Percentiles rank a stretch among this genome's conserved stretches.
phyloP scores from a whole-genome alignment of 1,139 yeast genomes.

The Protomyces macrosporus region DNA sequence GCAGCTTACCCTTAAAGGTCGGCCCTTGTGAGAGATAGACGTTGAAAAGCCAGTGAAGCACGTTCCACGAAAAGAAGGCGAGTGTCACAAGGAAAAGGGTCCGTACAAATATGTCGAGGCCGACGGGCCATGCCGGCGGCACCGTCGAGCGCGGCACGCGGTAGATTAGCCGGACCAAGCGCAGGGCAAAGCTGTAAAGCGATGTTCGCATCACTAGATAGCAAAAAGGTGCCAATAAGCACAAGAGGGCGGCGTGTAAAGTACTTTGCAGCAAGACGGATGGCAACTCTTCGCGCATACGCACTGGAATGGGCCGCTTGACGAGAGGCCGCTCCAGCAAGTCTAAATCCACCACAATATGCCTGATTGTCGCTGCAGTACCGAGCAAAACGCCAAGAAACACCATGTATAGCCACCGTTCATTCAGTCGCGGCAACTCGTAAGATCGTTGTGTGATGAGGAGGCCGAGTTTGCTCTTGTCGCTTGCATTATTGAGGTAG shows the following conservation, averaged over 20 bases:
- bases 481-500: not conserved
- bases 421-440: slow-evolving; percentile 20
- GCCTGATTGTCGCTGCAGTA: not conserved
- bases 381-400: not conserved
- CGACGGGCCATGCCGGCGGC: slow-evolving; percentile 10
- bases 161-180: not conserved
- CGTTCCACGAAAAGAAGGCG: slow-evolving; percentile 1
- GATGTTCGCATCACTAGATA: not conserved
- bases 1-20: not conserved
- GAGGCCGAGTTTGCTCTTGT: not conserved
- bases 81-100: not conserved
- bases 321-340: not conserved
- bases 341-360: slow-evolving; percentile 2
- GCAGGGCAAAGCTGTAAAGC: not conserved
- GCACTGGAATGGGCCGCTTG: not conserved
- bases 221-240: not conserved
- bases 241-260: not conserved
- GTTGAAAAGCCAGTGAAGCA: slow-evolving; percentile 4
- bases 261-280: not conserved
- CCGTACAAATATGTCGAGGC: not conserved
- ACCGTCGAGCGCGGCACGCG: slow-evolving; percentile 1
- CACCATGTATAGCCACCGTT: slow-evolving; percentile 14
- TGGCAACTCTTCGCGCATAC: not conserved
- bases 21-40: slow-evolving; percentile 15
- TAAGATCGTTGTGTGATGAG: slow-evolving; percentile 8